phyloP scores from a whole-genome alignment of 345 rosid species.

The Carallia brachiata region DNA sequence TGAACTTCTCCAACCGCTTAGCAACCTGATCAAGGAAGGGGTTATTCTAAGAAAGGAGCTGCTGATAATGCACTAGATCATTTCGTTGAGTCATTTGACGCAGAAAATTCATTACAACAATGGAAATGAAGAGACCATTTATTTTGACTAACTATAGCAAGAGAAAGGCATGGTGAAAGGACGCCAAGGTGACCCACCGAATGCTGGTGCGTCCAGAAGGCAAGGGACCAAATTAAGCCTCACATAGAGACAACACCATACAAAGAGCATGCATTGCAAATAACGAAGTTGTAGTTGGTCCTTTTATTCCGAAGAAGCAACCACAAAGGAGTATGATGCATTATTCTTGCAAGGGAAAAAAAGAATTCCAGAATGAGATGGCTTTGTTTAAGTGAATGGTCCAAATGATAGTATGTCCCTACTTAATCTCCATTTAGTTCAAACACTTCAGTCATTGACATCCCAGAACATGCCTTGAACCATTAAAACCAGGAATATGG shows the following conservation, averaged over 20 bases:
- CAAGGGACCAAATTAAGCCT: background rate
- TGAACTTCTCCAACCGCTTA: slow-evolving; percentile 88
- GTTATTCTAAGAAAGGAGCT: background rate
- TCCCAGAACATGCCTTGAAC: background rate
- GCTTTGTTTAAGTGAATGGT: too few species aligned
- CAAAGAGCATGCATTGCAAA: too few species aligned
- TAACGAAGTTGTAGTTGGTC: too few species aligned
- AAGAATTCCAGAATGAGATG: too few species aligned
- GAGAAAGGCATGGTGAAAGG: background rate
- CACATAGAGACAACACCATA: background rate
- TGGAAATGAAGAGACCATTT: background rate
- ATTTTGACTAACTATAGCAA: background rate
- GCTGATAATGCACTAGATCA: background rate
- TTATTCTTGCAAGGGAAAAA: too few species aligned
- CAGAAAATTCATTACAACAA: background rate
- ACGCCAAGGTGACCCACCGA: background rate
- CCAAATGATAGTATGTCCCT: too few species aligned
- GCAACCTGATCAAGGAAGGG: slow-evolving; percentile 51
- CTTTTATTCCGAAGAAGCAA: too few species aligned
- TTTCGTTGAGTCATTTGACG: background rate
- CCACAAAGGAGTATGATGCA: too few species aligned
- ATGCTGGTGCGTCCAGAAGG: background rate
- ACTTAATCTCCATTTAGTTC: background rate
- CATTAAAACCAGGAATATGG: background rate
- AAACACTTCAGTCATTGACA: background rate